Conservation (phyloP, 2,329 filamentous ascomycete genomes). For the Xylaria hypoxylon region DNA sequence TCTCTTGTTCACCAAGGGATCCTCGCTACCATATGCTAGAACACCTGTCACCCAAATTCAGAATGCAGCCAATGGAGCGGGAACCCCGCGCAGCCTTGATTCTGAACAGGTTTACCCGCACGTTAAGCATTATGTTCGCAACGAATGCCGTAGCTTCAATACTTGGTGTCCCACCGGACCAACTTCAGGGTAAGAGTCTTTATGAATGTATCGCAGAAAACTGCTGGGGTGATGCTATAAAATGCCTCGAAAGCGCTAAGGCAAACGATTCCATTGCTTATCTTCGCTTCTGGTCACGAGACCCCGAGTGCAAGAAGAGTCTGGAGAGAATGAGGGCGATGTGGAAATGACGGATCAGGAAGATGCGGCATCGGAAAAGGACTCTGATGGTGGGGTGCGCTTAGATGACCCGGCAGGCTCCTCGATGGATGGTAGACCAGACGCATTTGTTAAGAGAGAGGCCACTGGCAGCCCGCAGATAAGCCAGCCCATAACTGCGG, state of each 20-base stretch:
- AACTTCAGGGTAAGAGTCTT: slow-evolving; percentile 81
- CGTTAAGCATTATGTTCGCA: slow-evolving; percentile 86
- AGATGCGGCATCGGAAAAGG: slow-evolving; percentile 54
- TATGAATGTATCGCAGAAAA: slow-evolving; percentile 87
- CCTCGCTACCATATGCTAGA: slow-evolving; percentile 91
- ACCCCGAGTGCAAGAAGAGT: slow-evolving; percentile 70
- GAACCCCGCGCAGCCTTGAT: slow-evolving; percentile 88
- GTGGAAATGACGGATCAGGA: slow-evolving; percentile 60
- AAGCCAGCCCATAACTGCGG: background rate
- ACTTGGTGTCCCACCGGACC: slow-evolving; percentile 75
- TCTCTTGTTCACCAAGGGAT: slow-evolving; percentile 83
- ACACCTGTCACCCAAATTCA: slow-evolving; percentile 85
- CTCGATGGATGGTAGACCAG: slow-evolving; percentile 49
- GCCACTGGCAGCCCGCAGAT: slow-evolving; percentile 35
- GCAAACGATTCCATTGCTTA: slow-evolving; percentile 93
- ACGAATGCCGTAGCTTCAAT: slow-evolving; percentile 81
- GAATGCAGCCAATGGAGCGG: slow-evolving; percentile 70
- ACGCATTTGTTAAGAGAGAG: slow-evolving; percentile 54
- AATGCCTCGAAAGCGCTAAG: slow-evolving; percentile 85
- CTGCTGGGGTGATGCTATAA: slow-evolving; percentile 80
- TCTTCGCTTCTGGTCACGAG: slow-evolving; percentile 84
- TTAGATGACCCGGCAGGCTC: slow-evolving; percentile 58
- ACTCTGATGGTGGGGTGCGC: slow-evolving; percentile 60
- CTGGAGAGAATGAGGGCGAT: slow-evolving; percentile 56
- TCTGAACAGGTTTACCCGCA: slow-evolving; percentile 86